Evolutionary conservation across 345 rosid species (phyloP).

Genomic region (Eucalyptus erythrocorys): DNA sequence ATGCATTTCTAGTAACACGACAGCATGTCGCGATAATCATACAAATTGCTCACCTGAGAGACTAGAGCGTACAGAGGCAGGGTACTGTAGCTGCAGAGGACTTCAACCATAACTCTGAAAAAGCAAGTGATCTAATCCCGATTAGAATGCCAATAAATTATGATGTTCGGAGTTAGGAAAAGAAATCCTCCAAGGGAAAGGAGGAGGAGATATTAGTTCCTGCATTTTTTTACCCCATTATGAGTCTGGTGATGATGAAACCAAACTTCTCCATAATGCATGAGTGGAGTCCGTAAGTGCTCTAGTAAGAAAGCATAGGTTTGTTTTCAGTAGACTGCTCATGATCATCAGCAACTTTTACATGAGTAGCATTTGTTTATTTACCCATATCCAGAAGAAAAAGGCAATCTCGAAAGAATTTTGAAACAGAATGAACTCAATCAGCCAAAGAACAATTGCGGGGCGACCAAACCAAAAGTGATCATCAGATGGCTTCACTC

Average conservation of each 20-base stretch:
- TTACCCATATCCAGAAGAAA: conserved; percentile 85
- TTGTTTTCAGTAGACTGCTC: too few relatives aligned
- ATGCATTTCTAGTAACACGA: background rate
- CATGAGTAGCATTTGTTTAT: background rate
- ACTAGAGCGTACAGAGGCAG: conserved; percentile 70
- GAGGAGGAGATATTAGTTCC: background rate
- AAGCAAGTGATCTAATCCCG: background rate
- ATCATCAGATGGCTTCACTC: conserved; percentile 58
- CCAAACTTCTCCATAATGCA: conserved; percentile 74
- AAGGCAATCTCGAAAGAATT: conserved; percentile 81
- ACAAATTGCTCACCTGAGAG: conserved; percentile 32
- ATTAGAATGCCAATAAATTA: background rate
- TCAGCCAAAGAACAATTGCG: conserved; percentile 35
- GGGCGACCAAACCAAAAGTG: conserved; percentile 72
- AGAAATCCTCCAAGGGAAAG: background rate
- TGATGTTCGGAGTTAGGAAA: background rate
- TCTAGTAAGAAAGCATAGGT: conserved; percentile 2
- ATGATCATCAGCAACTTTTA: background rate
- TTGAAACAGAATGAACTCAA: conserved; percentile 79
- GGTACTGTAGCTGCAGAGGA: conserved; percentile 84
- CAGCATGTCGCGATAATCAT: too few relatives aligned
- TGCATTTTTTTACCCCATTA: conserved; percentile 48
- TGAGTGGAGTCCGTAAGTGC: conserved; percentile 65
- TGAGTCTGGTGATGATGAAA: conserved; percentile 56
- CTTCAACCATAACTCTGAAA: conserved; percentile 69